Evolutionary conservation across 352 stramenopile genomes (phyloP).

Genomic region (Aphanomyces astaci): DNA sequence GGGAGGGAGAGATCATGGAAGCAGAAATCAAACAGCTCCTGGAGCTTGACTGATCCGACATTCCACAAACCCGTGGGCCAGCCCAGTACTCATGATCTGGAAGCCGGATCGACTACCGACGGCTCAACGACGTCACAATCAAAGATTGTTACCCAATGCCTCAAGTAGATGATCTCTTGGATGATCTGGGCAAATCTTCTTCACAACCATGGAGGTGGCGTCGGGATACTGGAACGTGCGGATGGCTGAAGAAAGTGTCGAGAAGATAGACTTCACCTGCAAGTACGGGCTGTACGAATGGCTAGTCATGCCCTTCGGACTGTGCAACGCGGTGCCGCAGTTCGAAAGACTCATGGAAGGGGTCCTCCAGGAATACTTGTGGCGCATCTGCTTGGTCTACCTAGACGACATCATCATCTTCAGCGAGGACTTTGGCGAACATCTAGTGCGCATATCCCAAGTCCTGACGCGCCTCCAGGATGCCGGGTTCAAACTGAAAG

Average conservation of each 20-base stretch:
- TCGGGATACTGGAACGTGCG: background rate
- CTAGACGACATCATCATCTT: background rate
- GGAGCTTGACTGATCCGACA: background rate
- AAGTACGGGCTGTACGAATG: background rate
- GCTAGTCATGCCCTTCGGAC: background rate
- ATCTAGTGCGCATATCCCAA: background rate
- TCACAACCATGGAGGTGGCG: background rate
- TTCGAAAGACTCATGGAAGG: background rate
- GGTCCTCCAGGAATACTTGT: background rate
- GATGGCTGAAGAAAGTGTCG: background rate
- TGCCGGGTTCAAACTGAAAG: background rate
- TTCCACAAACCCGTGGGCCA: background rate
- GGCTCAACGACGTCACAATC: too few species aligned
- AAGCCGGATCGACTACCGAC: background rate
- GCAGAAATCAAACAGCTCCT: background rate
- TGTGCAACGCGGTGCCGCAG: background rate
- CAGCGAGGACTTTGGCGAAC: background rate
- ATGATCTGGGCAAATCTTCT: background rate
- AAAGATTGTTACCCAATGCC: too few species aligned
- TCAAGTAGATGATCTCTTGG: background rate
- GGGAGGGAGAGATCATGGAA: constrained; percentile 17
- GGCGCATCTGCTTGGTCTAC: background rate
- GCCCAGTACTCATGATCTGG: background rate
- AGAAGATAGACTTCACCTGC: background rate
- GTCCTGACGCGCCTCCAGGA: background rate